Evolutionary conservation across 352 stramenopile genomes (phyloP).

Genomic region (Globisporangium viniferum): DNA sequence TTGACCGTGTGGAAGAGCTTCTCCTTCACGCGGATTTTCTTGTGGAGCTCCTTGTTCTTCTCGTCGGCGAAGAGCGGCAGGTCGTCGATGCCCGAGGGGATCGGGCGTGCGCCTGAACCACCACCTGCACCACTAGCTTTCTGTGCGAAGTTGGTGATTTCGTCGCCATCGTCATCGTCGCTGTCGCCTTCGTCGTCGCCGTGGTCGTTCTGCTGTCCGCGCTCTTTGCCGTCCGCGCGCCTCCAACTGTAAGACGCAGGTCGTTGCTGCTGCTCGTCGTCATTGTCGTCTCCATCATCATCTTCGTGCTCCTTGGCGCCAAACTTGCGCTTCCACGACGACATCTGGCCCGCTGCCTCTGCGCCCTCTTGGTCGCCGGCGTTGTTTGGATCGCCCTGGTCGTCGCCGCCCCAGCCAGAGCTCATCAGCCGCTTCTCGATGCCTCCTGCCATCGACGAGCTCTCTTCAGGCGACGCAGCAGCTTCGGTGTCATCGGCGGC

Average conservation of each 20-base stretch:
- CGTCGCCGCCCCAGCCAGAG: slow-evolving; percentile 25
- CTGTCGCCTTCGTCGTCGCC: slow-evolving; percentile 25
- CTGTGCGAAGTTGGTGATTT: slow-evolving; percentile 8
- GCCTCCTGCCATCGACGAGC: background rate
- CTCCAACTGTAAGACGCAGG: slow-evolving; percentile 58
- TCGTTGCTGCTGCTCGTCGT: slow-evolving; percentile 16
- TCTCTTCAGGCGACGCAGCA: background rate
- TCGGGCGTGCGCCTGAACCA: slow-evolving; percentile 21
- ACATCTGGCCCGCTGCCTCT: slow-evolving; percentile 14
- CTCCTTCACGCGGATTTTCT: slow-evolving; percentile 79
- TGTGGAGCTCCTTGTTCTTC: slow-evolving; percentile 82
- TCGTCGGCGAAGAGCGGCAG: slow-evolving; percentile 87
- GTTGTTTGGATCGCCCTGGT: slow-evolving; percentile 13
- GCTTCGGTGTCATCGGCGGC: background rate
- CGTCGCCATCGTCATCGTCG: slow-evolving; percentile 24
- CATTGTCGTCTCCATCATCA: slow-evolving; percentile 16
- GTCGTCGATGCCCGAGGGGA: slow-evolving; percentile 83
- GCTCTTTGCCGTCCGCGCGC: slow-evolving; percentile 45
- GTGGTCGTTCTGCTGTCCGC: slow-evolving; percentile 21
- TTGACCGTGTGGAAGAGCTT: slow-evolving; percentile 59
- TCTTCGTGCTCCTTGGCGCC: slow-evolving; percentile 20
- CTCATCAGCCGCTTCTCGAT: slow-evolving; percentile 23
- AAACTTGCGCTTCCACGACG: slow-evolving; percentile 16
- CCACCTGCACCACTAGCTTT: background rate
- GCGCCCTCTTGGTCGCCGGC: slow-evolving; percentile 13